Conservation (phyloP, 352 stramenopile genomes). For the Phytophthora pluvialis region DNA sequence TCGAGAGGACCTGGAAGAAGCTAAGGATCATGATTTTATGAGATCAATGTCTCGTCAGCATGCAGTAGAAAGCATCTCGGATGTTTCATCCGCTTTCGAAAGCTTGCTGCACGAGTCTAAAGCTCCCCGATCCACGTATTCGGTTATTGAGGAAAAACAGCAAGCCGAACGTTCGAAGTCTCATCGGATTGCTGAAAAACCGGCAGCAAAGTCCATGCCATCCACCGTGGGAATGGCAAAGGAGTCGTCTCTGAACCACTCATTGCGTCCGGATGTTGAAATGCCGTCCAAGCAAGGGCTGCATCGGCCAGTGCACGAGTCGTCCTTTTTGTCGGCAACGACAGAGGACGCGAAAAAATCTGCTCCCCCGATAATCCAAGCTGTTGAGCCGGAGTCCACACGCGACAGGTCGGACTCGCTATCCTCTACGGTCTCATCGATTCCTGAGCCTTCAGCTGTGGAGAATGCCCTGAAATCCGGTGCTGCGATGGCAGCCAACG, state of each 20-base stretch:
- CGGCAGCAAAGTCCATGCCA: conserved; percentile 19
- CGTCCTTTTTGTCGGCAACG: not conserved
- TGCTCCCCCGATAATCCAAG: not conserved
- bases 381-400: conserved; percentile 1
- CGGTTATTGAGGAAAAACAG: conserved; percentile 19
- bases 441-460: conserved; percentile 44
- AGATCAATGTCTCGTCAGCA: conserved; percentile 6
- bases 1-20: conserved; percentile 7
- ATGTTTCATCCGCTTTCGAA: conserved; percentile 20
- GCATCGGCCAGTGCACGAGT: not conserved
- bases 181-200: conserved; percentile 14
- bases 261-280: conserved; percentile 2
- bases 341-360: conserved; percentile 1
- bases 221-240: not conserved
- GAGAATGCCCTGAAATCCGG: conserved; percentile 31
- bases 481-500: conserved; percentile 12
- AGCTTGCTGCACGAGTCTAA: conserved; percentile 11
- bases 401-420: conserved; percentile 45
- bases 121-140: conserved; percentile 18
- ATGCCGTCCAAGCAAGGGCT: not conserved
- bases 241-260: not conserved
- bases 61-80: conserved; percentile 21
- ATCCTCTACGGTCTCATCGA: conserved; percentile 64
- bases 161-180: conserved; percentile 14
- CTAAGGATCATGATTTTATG: conserved; percentile 17